Evolutionary conservation across 805 yeast genomes (phyloP), one percentile per base, ranked within the genome.

Genomic region (Yarrowia hollandica): DNA sequence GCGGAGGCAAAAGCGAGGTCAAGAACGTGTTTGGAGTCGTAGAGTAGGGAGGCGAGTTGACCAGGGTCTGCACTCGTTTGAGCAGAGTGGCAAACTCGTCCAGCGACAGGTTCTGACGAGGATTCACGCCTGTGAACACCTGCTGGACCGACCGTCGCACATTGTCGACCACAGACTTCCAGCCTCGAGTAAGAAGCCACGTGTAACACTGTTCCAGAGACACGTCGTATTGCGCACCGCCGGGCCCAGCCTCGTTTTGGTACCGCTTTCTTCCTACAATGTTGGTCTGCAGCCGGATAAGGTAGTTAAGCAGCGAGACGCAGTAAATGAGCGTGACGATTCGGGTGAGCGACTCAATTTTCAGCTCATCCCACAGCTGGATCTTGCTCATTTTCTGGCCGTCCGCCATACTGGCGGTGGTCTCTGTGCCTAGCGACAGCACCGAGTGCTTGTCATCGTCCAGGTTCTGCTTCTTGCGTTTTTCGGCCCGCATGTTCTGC

Each of bases 111-210:
- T 85, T 91, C 18, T 86, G 82, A 63, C 90, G 79, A 25, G 96
- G 95, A 63, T 83, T 84, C 26, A 88, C 74, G 9, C 76, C 77
- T 7, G 75, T 79, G 68, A 90, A 89, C 18, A 82, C 83, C 33
- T 75, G 77, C 25, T 75, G 77, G 2, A 92, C 91, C 4, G 80
- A 72, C 1, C 69, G 65, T 64, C 82, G 80, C 15, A 88, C 81
- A 25, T 75, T 73, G 1, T 71, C 68, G 64, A 82, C 82, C 23
- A 89, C 81, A 18, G 77, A 71, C 26, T 76, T 66, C 90, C 94
- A 90, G 0, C 98, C 98, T 63, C 84, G 82, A 69, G 92, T 90
- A 55, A 92, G 75, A 42, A 92, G 72, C 97, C 97, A 92, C 97
- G 97, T 92, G 63, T 90, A 85, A 63, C 90, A 80, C 0, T 96